Evolutionary conservation across 192 early-diverging fungal genomes (phyloP).

Genomic region (Backusella tarrabulga): DNA sequence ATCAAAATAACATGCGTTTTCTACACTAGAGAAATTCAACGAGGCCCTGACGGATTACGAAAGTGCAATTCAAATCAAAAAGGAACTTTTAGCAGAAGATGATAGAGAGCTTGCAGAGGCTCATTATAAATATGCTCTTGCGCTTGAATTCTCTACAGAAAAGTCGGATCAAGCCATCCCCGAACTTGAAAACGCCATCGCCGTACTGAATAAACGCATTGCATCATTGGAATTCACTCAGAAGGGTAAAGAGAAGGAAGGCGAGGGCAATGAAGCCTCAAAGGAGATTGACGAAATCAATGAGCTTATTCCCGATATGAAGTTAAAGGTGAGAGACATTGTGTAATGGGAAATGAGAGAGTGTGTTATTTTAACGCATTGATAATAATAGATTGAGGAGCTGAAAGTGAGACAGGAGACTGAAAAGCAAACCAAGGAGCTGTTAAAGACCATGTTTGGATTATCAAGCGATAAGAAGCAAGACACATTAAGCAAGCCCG

Average conservation of each 20-base stretch:
- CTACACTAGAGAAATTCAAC: slow-evolving; percentile 57
- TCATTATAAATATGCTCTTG: slow-evolving; percentile 70
- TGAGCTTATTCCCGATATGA: slow-evolving; percentile 62
- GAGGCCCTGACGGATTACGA: slow-evolving; percentile 62
- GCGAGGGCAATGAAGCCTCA: slow-evolving; percentile 26
- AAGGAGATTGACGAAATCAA: slow-evolving; percentile 62
- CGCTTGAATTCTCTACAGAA: slow-evolving; percentile 55
- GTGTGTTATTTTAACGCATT: too few species aligned
- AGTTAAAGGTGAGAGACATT: slow-evolving; percentile 50
- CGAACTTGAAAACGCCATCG: slow-evolving; percentile 54
- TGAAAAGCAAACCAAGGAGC: slow-evolving; percentile 9
- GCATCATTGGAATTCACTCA: slow-evolving; percentile 32
- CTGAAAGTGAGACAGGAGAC: slow-evolving; percentile 29
- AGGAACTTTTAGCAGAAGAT: slow-evolving; percentile 40
- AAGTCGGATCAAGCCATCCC: slow-evolving; percentile 48
- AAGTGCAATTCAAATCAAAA: slow-evolving; percentile 56
- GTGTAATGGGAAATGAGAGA: too few species aligned
- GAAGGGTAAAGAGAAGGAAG: slow-evolving; percentile 50
- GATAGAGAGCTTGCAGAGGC: slow-evolving; percentile 67
- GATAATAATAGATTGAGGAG: slow-evolving; percentile 37
- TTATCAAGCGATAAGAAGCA: slow-evolving; percentile 23
- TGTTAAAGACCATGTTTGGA: neutral
- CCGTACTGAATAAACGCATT: slow-evolving; percentile 53
- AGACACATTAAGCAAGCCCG: slow-evolving; percentile 4
- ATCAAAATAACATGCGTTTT: neutral